These are phyloP conservation scores for Auriscalpium microsporum DNA, from an alignment of 768 basidiomycete genomes.

Conservation along the genomic window DNA sequence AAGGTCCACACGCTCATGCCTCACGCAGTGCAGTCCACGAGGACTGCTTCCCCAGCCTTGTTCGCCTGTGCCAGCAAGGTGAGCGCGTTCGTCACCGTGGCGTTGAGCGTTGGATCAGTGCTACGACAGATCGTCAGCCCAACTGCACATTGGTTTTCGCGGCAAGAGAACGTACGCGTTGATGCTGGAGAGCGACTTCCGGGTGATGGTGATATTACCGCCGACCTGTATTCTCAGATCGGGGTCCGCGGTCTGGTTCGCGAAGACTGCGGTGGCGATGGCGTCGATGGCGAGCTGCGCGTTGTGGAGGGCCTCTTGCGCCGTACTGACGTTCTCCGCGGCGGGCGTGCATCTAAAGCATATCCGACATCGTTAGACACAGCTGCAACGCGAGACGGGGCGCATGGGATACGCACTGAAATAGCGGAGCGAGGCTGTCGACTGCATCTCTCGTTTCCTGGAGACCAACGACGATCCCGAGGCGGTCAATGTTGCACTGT, in stretches of 20 bases:
- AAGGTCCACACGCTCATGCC: background rate
- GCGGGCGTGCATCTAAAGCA: background rate
- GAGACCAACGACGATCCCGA: background rate
- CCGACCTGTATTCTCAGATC: background rate
- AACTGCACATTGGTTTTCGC: background rate
- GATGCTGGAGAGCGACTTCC: background rate
- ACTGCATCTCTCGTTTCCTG: background rate
- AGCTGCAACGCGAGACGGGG: background rate
- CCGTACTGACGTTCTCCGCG: background rate
- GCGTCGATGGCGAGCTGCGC: background rate
- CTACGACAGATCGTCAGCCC: background rate
- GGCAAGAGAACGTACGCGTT: background rate
- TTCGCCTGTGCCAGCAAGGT: background rate
- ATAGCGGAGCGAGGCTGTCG: background rate
- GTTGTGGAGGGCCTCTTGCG: background rate
- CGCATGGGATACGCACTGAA: background rate
- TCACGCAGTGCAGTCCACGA: slow-evolving; percentile 22
- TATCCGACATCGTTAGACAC: background rate
- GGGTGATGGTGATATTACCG: background rate
- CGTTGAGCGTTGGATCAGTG: background rate
- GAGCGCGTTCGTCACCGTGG: background rate
- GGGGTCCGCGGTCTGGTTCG: background rate
- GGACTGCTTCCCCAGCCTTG: background rate
- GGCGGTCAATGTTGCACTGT: background rate
- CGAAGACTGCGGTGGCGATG: background rate